Evolutionary conservation across 768 basidiomycete species (phyloP).

Genomic region (Russula brevipes): DNA sequence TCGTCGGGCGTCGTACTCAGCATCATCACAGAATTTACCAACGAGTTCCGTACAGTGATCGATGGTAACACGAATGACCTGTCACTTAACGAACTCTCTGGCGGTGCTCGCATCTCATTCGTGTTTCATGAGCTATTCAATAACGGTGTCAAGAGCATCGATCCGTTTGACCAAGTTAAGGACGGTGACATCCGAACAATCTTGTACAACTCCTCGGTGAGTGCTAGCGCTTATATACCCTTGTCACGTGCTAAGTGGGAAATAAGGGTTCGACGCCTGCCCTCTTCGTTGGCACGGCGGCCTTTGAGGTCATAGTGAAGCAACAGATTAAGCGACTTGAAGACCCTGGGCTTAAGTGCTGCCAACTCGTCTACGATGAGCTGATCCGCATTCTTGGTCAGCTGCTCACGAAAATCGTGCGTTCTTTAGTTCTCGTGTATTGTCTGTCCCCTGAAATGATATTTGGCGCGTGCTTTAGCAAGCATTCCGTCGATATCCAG

Average conservation of each 20-base stretch:
- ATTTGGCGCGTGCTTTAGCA: slow-evolving; percentile 45
- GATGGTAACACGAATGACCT: slow-evolving; percentile 97
- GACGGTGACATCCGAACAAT: slow-evolving; percentile 96
- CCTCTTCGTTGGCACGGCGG: slow-evolving; percentile 92
- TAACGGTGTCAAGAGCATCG: slow-evolving; percentile 90
- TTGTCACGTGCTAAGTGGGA: not conserved
- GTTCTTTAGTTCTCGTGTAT: slow-evolving; percentile 28
- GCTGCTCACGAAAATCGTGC: slow-evolving; percentile 81
- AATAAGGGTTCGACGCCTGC: slow-evolving; percentile 88
- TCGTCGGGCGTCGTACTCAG: slow-evolving; percentile 89
- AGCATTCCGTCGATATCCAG: slow-evolving; percentile 94
- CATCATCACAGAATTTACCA: slow-evolving; percentile 98
- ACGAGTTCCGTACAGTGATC: slow-evolving; percentile 93
- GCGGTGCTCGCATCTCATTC: slow-evolving; percentile 97
- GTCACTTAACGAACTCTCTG: slow-evolving; percentile 92
- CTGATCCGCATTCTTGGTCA: slow-evolving; percentile 94
- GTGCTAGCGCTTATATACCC: slow-evolving; percentile 31
- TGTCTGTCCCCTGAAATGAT: not conserved
- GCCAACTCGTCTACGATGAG: slow-evolving; percentile 94
- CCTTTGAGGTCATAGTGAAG: slow-evolving; percentile 98
- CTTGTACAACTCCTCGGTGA: slow-evolving; percentile 93
- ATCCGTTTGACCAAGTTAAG: slow-evolving; percentile 98
- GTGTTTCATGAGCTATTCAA: slow-evolving; percentile 99
- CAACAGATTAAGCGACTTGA: slow-evolving; percentile 97
- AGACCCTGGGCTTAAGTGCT: slow-evolving; percentile 90